A percentile compares a stretch with the other conserved stretches of the same genome.
phyloP scores from a whole-genome alignment of 164 flowering plant genomes.

The Dillenia suffruticosa region DNA sequence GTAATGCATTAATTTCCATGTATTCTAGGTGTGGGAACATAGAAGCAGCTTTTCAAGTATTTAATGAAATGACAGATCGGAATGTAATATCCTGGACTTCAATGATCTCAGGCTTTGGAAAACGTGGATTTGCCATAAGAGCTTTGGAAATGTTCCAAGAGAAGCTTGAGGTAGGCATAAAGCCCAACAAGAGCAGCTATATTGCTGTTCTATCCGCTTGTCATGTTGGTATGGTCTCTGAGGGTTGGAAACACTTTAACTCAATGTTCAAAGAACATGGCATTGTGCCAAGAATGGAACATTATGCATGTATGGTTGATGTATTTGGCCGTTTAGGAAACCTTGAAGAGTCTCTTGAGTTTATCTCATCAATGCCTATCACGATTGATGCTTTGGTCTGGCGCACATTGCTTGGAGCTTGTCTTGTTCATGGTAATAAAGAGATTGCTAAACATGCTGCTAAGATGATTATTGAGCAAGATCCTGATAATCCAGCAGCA shows the following conservation, averaged over 20 bases:
- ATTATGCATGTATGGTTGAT: constrained; percentile 93
- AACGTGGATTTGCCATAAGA: constrained; percentile 66
- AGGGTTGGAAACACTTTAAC: constrained; percentile 64
- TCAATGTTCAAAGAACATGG: constrained; percentile 56
- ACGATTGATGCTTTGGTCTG: constrained; percentile 61
- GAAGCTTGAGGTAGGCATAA: constrained; percentile 46
- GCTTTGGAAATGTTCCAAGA: constrained; percentile 52
- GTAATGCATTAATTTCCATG: constrained; percentile 83
- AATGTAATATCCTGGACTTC: constrained; percentile 90
- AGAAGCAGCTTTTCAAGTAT: constrained; percentile 58
- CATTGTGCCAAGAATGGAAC: constrained; percentile 74
- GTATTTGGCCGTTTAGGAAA: constrained; percentile 65
- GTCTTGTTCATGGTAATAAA: constrained; percentile 47
- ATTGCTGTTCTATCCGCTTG: constrained; percentile 81
- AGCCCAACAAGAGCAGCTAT: constrained; percentile 77
- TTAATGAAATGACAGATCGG: constrained; percentile 38
- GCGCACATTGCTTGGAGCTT: constrained; percentile 86
- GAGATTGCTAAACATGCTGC: constrained; percentile 63
- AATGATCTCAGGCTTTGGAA: constrained; percentile 79
- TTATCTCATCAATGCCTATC: constrained; percentile 66
- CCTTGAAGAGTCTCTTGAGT: constrained; percentile 54
- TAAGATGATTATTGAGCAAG: constrained; percentile 53
- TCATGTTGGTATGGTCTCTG: constrained; percentile 66
- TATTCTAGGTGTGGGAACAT: constrained; percentile 79
- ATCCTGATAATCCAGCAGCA: constrained; percentile 69